A percentile compares a stretch with the other conserved stretches of the same genome.
These are phyloP conservation scores for Flaveria robusta DNA, from an alignment of 129 eudicot species.

Conservation along the genomic window DNA sequence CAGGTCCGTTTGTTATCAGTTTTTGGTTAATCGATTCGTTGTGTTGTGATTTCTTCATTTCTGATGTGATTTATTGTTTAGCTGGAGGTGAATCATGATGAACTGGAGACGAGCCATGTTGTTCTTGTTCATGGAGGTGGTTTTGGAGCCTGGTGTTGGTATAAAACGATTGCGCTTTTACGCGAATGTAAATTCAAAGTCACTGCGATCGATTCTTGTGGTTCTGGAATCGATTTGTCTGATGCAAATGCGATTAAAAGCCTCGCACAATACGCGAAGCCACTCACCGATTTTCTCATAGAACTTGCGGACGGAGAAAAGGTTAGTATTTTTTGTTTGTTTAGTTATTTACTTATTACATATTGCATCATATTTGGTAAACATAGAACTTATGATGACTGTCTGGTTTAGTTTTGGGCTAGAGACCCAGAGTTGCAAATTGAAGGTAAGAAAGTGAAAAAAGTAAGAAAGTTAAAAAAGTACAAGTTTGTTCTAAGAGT, in stretches of 20 bases:
- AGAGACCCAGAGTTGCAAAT: not conserved
- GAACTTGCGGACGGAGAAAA: conserved; percentile 78
- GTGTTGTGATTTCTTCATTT: not conserved
- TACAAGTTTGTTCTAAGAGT: too few relatives aligned
- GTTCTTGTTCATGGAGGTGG: conserved; percentile 99
- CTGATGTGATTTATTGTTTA: conserved; percentile 13
- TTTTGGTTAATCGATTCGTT: conserved; percentile 9
- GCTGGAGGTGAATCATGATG: conserved; percentile 77
- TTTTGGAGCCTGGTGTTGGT: conserved; percentile 99
- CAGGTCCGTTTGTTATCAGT: conserved; percentile 57
- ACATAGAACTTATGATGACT: conserved; percentile 5
- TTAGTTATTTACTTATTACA: not conserved
- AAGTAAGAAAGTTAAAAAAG: not conserved
- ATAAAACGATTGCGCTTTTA: conserved; percentile 83
- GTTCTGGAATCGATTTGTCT: conserved; percentile 76
- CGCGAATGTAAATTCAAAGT: conserved; percentile 84
- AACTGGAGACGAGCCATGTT: conserved; percentile 74
- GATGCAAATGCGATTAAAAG: conserved; percentile 70
- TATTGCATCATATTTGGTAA: conserved; percentile 9
- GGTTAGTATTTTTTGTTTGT: conserved; percentile 42
- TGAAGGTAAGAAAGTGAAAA: not conserved
- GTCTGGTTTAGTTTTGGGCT: not conserved
- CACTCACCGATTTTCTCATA: conserved; percentile 68
- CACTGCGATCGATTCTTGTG: conserved; percentile 82
- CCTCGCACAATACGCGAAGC: conserved; percentile 79